Evolutionary conservation across 2,329 filamentous ascomycete species (phyloP).

Genomic region (Colletotrichum brevisporum): DNA sequence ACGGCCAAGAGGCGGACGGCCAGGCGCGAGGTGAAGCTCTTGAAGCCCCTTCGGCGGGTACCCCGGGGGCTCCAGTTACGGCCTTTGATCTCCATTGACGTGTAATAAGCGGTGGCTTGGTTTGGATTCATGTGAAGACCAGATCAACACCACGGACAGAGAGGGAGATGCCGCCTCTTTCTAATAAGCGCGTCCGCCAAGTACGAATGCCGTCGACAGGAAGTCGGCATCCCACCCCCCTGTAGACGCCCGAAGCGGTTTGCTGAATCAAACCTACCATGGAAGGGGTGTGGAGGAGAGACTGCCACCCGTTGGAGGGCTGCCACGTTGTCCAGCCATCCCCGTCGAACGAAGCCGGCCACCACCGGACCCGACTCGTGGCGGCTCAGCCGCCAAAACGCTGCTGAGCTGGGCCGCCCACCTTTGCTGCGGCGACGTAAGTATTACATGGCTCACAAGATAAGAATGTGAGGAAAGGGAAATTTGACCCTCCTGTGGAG

Average conservation of each 20-base stretch:
- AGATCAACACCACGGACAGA: neutral
- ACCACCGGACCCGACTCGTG: slow-evolving; percentile 1
- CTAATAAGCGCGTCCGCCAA: slow-evolving; percentile 31
- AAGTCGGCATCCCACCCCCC: neutral
- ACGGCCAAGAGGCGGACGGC: slow-evolving; percentile 24
- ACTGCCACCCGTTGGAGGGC: slow-evolving; percentile 18
- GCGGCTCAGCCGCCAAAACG: slow-evolving; percentile 24
- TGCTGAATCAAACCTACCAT: slow-evolving; percentile 25
- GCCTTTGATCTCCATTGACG: slow-evolving; percentile 21
- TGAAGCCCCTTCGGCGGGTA: slow-evolving; percentile 18
- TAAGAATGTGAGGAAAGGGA: neutral
- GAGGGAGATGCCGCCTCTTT: slow-evolving; percentile 7
- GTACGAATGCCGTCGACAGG: slow-evolving; percentile 2
- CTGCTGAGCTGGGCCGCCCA: neutral
- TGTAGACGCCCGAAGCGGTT: neutral
- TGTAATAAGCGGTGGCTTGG: neutral
- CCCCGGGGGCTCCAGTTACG: slow-evolving; percentile 36
- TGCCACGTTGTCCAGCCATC: slow-evolving; percentile 33
- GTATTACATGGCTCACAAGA: neutral
- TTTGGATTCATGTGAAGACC: neutral
- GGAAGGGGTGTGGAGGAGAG: slow-evolving; percentile 17
- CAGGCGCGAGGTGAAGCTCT: slow-evolving; percentile 19
- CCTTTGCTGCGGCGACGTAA: neutral
- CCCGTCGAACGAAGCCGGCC: slow-evolving; percentile 18
- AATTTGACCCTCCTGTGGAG: neutral